Evolutionary conservation across 768 basidiomycete genomes (phyloP), one percentile per base, ranked within the genome.

Genomic region (Tylopilus sp.): DNA sequence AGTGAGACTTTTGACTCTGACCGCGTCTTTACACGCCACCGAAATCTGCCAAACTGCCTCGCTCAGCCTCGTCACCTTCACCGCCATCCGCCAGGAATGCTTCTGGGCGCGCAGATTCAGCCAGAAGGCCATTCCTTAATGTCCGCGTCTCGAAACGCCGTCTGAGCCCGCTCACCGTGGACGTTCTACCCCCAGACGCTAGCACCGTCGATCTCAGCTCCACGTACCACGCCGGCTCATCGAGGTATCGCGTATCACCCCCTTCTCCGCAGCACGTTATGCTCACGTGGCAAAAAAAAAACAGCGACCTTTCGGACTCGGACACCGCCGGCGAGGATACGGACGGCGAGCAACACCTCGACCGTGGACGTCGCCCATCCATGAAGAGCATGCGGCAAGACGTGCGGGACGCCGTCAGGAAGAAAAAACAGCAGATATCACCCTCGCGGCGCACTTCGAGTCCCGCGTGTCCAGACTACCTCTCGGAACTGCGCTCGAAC

Each of bases 201-300:
- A 67, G 70, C 51, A 69, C 68, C 52, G 62, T 82, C 58, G 89
- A 84, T 58, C 82, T 89, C 83, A 92, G 88, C 62, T 91, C 89
- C 12, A 91, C 89, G 58, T 92, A 92, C 69, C 86, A 90, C 52
- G 90, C 85, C 25, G 90, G 90, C 40, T 88, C 88, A 30, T 91
- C 88, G 10, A 82, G 86, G 88, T 86, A 60, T 55, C 79, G 60
- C 36, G 88, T 86, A 60, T 55, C 79, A 60, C 36, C n/a, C 21
- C 15, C 21, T 31, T 53, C 18, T 47, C 44, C 3, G 8, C 9
- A 3, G 7, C 49, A 5, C 50, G 40, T 45, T 22, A 23, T 39
- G 30, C 51, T 64, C 53, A 80, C 40, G 13, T 26, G 21, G 39
- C n/a, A 31, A 33, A 20, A 23, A n/a, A 73, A 31, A 33, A 20